Percentiles rank a stretch among this genome's conserved stretches.
Conservation (phyloP, 2,329 filamentous ascomycete species). For the Coleophoma cylindrospora region DNA sequence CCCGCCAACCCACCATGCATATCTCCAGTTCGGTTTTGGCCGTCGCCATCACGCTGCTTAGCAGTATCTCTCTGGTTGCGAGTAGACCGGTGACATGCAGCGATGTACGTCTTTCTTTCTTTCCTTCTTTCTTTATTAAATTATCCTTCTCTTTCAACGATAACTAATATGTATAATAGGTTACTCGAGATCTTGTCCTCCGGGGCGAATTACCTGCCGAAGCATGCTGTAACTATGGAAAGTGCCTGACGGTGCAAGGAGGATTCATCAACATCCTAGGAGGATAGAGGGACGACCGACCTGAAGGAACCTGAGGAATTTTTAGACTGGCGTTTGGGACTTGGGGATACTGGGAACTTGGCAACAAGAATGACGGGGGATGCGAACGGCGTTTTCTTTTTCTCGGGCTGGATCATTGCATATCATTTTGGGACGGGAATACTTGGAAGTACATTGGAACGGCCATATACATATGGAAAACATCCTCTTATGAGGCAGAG, state of each 20-base stretch:
- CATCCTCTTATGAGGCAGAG: slow-evolving; percentile 1
- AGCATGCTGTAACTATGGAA: slow-evolving; percentile 21
- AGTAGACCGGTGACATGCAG: too few species aligned
- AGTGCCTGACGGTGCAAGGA: slow-evolving; percentile 12
- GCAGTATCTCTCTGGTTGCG: too few species aligned
- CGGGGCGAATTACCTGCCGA: slow-evolving; percentile 15
- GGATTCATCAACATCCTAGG: slow-evolving; percentile 16
- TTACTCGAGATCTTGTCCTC: slow-evolving; percentile 17
- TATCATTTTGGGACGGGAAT: too few species aligned
- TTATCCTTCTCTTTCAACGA: too few species aligned
- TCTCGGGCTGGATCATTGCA: not conserved
- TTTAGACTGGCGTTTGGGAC: too few species aligned
- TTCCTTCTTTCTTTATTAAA: too few species aligned
- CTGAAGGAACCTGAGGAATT: not conserved
- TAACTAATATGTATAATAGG: slow-evolving; percentile 4
- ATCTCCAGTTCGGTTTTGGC: too few species aligned
- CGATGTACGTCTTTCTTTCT: too few species aligned
- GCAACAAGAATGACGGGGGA: not conserved
- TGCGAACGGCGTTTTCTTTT: not conserved
- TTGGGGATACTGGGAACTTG: not conserved
- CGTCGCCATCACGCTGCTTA: too few species aligned
- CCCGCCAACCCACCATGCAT: too few species aligned
- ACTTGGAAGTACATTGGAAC: too few species aligned
- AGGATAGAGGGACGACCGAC: slow-evolving; percentile 3
- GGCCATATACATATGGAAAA: not conserved